phyloP scores from a whole-genome alignment of 1,284 basidiomycete species.

The Rhizoctonia solani region DNA sequence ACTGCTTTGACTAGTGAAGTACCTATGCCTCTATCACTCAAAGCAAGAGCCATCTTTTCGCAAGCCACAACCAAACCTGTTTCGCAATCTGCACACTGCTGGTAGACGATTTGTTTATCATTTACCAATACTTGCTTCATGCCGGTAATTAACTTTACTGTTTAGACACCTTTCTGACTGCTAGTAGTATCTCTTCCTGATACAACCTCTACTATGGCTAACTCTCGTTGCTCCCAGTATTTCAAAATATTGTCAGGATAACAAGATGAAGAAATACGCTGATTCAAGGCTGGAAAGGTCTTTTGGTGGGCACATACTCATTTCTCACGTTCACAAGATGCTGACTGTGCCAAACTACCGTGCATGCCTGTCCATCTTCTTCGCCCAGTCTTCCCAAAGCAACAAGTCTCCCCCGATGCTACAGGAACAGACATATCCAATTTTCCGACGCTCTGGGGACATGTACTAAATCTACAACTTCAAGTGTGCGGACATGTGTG shows the following conservation, averaged over 20 bases:
- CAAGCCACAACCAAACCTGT: slow-evolving; percentile 57
- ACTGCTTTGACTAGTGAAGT: slow-evolving; percentile 52
- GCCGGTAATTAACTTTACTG: too few species aligned
- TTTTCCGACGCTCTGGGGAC: slow-evolving; percentile 46
- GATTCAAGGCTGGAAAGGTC: slow-evolving; percentile 16
- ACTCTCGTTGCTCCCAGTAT: background rate
- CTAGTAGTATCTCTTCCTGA: too few species aligned
- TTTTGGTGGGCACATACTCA: slow-evolving; percentile 21
- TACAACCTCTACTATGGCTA: background rate
- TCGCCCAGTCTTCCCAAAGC: slow-evolving; percentile 14
- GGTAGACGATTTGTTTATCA: slow-evolving; percentile 71
- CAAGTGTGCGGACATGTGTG: slow-evolving; percentile 42
- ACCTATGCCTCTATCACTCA: slow-evolving; percentile 50
- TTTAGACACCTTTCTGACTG: too few species aligned
- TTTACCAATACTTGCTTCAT: too few species aligned
- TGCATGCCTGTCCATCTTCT: slow-evolving; percentile 31
- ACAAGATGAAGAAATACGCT: slow-evolving; percentile 23
- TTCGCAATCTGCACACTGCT: slow-evolving; percentile 48
- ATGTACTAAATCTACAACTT: slow-evolving; percentile 42
- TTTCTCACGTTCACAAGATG: too few species aligned
- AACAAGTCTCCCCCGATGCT: slow-evolving; percentile 48
- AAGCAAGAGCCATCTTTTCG: slow-evolving; percentile 68
- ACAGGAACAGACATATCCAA: slow-evolving; percentile 44
- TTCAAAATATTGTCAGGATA: slow-evolving; percentile 4
- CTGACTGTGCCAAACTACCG: too few species aligned